Percentiles rank a stretch among this genome's conserved stretches.
These are phyloP conservation scores for Aspergillus bertholletiae DNA, from an alignment of 495 filamentous ascomycete species.

Conservation along the genomic window DNA sequence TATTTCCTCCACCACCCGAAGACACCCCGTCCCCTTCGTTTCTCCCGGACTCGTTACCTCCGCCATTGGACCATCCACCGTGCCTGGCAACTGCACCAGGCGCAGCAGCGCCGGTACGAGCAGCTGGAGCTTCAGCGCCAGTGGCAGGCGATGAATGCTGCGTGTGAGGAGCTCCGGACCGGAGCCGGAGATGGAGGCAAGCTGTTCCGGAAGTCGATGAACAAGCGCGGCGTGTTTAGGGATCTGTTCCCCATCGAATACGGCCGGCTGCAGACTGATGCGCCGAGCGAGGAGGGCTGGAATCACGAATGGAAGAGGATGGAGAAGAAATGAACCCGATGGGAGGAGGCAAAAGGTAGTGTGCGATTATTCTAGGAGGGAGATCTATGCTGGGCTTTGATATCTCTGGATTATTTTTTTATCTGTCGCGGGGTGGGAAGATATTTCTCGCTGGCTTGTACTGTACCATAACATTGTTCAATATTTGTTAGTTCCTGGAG, in stretches of 20 bases:
- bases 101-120: conserved; percentile 55
- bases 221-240: conserved; percentile 72
- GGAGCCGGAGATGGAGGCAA: conserved; percentile 70
- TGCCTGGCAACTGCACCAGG: conserved; percentile 75
- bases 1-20: conserved; percentile 63
- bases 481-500: not conserved
- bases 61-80: conserved; percentile 99
- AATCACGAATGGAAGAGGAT: conserved; percentile 60
- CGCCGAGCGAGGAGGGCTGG: conserved; percentile 67
- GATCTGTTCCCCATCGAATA: conserved; percentile 81
- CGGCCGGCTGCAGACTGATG: conserved; percentile 77
- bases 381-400: not conserved
- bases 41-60: conserved; percentile 82
- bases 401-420: not conserved
- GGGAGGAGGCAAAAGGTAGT: too few species aligned
- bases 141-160: conserved; percentile 73
- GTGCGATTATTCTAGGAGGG: not conserved
- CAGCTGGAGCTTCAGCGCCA: conserved; percentile 65
- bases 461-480: not conserved
- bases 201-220: conserved; percentile 79
- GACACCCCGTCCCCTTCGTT: conserved; percentile 74
- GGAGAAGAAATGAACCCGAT: conserved; percentile 19
- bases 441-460: not conserved
- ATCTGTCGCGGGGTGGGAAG: not conserved
- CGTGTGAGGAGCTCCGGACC: conserved; percentile 77